A percentile compares a stretch with the other conserved stretches of the same genome.
These are phyloP conservation scores for Buddleja alternifolia DNA, from an alignment of 257 asterid genomes.

Conservation along the genomic window DNA sequence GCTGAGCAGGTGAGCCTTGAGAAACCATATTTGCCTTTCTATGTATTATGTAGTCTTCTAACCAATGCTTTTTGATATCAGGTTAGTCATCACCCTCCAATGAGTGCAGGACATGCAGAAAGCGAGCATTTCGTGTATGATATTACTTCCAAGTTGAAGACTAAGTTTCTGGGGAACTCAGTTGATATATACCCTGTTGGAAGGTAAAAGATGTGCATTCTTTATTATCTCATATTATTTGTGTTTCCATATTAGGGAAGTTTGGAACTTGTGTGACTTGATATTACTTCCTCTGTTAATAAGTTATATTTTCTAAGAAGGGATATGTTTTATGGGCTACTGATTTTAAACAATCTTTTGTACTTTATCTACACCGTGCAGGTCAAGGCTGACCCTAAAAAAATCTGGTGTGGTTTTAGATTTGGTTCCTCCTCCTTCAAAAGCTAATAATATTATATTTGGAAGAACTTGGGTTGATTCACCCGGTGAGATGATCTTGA, in stretches of 20 bases:
- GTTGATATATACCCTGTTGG: slow-evolving; percentile 67
- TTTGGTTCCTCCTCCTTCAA: slow-evolving; percentile 71
- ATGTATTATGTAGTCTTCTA: background rate
- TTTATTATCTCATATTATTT: background rate
- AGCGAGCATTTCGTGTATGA: slow-evolving; percentile 62
- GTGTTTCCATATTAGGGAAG: background rate
- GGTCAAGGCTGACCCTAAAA: slow-evolving; percentile 60
- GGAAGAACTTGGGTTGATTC: slow-evolving; percentile 80
- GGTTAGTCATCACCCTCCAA: slow-evolving; percentile 67
- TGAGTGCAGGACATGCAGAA: slow-evolving; percentile 72
- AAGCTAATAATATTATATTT: slow-evolving; percentile 63
- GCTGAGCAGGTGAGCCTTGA: slow-evolving; percentile 54
- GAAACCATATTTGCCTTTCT: background rate
- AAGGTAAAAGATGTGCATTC: slow-evolving; percentile 38
- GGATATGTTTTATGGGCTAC: background rate
- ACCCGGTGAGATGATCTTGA: slow-evolving; percentile 70
- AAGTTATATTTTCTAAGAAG: background rate
- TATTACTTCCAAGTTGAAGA: slow-evolving; percentile 63
- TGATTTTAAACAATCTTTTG: background rate
- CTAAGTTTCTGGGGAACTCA: slow-evolving; percentile 68
- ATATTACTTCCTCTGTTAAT: too few species aligned
- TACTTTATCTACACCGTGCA: slow-evolving; percentile 28
- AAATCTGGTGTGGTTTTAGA: slow-evolving; percentile 57
- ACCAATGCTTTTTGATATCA: slow-evolving; percentile 22
- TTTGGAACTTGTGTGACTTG: too few species aligned